These are phyloP conservation scores for Marchantia paleacea DNA, from an alignment of 225 moss, liverwort and hornwort genomes.

Conservation along the genomic window DNA sequence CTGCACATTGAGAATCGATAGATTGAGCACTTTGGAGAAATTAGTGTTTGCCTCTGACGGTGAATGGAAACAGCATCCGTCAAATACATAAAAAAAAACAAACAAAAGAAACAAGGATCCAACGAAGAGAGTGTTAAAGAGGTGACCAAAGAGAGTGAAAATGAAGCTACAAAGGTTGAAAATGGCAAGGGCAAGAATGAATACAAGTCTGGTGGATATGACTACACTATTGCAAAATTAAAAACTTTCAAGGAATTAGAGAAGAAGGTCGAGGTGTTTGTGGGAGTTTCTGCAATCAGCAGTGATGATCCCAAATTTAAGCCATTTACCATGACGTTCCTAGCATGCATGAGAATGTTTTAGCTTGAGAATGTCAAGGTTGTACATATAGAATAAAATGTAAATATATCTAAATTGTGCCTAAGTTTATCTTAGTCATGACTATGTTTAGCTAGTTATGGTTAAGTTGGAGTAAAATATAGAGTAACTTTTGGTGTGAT, in stretches of 20 bases:
- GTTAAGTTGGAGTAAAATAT: no score
- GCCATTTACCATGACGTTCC: slow-evolving; percentile 51
- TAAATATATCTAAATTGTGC: no score
- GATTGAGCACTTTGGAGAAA: no score
- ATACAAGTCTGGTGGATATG: slow-evolving; percentile 2
- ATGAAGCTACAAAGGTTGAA: background rate
- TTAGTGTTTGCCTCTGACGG: no score
- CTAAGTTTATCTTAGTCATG: no score
- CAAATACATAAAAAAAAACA: slow-evolving; percentile 26
- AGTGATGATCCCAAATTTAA: slow-evolving; percentile 68
- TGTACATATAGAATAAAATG: no score
- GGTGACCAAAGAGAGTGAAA: background rate
- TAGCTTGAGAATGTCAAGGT: no score
- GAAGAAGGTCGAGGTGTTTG: slow-evolving; percentile 35
- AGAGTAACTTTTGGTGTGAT: no score
- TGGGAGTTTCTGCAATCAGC: slow-evolving; percentile 64
- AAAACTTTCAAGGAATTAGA: background rate
- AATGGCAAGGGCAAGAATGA: slow-evolving; percentile 10
- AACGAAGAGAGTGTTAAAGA: background rate
- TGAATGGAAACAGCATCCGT: background rate
- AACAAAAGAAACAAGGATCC: background rate
- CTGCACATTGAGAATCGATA: no score
- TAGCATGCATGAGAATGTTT: slow-evolving; percentile 53
- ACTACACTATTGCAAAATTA: slow-evolving; percentile 25
- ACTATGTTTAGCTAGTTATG: no score